A percentile compares a stretch with the other conserved stretches of the same genome.
phyloP scores from a whole-genome alignment of 768 basidiomycete genomes.

The Daedaleopsis nitida region DNA sequence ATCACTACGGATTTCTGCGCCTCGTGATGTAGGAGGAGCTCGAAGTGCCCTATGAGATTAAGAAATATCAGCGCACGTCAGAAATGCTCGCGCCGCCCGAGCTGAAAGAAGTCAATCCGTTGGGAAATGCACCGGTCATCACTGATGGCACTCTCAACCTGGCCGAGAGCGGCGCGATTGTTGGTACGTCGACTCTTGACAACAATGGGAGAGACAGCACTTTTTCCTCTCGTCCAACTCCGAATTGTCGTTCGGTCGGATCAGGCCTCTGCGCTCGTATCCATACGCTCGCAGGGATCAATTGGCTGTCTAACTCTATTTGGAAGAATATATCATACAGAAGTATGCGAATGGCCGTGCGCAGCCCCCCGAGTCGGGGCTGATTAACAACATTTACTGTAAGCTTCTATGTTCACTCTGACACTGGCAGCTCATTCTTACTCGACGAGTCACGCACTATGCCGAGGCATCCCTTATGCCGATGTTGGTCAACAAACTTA shows the following conservation, averaged over 20 bases:
- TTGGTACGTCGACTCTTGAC: slow-evolving; percentile 27
- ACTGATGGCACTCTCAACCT: slow-evolving; percentile 39
- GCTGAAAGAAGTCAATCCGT: slow-evolving; percentile 35
- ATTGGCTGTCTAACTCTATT: not conserved
- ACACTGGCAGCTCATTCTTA: not conserved
- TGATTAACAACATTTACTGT: slow-evolving; percentile 35
- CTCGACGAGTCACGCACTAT: slow-evolving; percentile 31
- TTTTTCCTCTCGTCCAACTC: not conserved
- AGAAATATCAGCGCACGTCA: slow-evolving; percentile 31
- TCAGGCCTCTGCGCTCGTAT: too few species aligned
- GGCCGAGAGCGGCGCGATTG: slow-evolving; percentile 41
- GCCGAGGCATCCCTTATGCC: slow-evolving; percentile 40
- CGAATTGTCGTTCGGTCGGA: not conserved
- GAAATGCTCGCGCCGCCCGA: slow-evolving; percentile 33
- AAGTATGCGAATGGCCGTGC: slow-evolving; percentile 35
- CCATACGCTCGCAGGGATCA: too few species aligned
- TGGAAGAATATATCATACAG: slow-evolving; percentile 36
- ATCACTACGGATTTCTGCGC: not conserved
- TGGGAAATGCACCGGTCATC: slow-evolving; percentile 40
- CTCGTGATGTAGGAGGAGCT: slow-evolving; percentile 49
- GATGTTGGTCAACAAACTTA: slow-evolving; percentile 32
- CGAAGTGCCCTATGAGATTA: slow-evolving; percentile 38
- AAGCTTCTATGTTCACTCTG: slow-evolving; percentile 4
- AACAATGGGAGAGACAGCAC: too few species aligned
- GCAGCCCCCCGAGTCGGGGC: slow-evolving; percentile 26